phyloP scores from a whole-genome alignment of 805 yeast species.

The Cyberlindnera saturnus region DNA sequence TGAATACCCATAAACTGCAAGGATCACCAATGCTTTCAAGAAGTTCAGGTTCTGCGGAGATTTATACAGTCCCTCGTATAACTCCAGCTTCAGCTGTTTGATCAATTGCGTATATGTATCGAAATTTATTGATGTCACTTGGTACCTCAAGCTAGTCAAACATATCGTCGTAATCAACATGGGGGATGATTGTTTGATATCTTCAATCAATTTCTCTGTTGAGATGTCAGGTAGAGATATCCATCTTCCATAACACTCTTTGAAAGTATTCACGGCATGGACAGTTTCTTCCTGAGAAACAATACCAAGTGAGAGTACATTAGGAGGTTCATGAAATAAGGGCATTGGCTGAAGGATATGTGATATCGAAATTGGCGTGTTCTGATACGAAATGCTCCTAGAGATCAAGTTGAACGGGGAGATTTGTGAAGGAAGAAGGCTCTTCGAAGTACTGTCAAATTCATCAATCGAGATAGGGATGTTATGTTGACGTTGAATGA shows the following conservation, averaged over 20 bases:
- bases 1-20: conserved; percentile 60
- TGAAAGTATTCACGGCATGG: conserved; percentile 48
- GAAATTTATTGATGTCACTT: conserved; percentile 15
- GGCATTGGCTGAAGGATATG: conserved; percentile 11
- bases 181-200: conserved; percentile 47
- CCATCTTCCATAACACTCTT: conserved; percentile 73
- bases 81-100: conserved; percentile 31
- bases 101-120: conserved; percentile 27
- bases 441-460: conserved; percentile 6
- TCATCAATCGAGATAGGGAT: conserved; percentile 3
- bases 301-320: conserved; percentile 46
- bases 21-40: conserved; percentile 59
- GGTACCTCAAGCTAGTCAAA: conserved; percentile 52
- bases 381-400: conserved; percentile 13
- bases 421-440: conserved; percentile 24
- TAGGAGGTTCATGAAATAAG: conserved; percentile 26
- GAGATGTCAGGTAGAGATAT: conserved; percentile 57
- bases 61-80: conserved; percentile 31
- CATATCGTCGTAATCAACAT: conserved; percentile 64
- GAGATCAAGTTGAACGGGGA: conserved; percentile 22
- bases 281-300: conserved; percentile 42
- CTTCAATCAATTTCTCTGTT: conserved; percentile 41
- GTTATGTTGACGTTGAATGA: conserved; percentile 11
- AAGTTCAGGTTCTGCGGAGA: conserved; percentile 50
- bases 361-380: conserved; percentile 13